These are phyloP conservation scores for Cercospora brassicicola DNA, from an alignment of 2,329 filamentous ascomycete genomes.

Conservation along the genomic window DNA sequence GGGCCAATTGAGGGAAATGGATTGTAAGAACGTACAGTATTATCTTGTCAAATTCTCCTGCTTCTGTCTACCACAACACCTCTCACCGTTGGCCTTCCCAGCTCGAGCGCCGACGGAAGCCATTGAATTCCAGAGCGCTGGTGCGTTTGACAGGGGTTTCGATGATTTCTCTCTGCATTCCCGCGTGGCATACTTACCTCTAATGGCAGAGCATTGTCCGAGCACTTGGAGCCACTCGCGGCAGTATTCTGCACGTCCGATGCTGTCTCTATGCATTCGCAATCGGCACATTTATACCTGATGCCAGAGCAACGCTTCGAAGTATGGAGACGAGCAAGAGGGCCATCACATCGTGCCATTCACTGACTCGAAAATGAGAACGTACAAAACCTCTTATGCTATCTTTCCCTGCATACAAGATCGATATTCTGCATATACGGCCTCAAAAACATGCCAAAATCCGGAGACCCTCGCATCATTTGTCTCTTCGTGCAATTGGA, in stretches of 20 bases:
- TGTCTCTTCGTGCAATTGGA: background rate
- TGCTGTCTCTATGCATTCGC: background rate
- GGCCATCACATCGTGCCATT: background rate
- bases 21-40: background rate
- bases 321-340: background rate
- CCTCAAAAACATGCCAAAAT: background rate
- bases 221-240: background rate
- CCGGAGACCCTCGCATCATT: background rate
- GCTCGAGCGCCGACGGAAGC: background rate
- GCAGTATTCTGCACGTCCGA: background rate
- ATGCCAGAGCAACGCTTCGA: background rate
- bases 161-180: background rate
- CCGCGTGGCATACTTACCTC: background rate
- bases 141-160: background rate
- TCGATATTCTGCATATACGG: background rate
- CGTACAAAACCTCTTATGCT: background rate
- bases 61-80: background rate
- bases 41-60: background rate
- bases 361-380: background rate
- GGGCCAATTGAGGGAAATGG: conserved; percentile 1
- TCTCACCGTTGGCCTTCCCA: background rate
- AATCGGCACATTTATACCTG: background rate
- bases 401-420: background rate
- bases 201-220: background rate
- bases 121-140: background rate